Conservation (phyloP, 257 asterid species). For the Plantago major region DNA sequence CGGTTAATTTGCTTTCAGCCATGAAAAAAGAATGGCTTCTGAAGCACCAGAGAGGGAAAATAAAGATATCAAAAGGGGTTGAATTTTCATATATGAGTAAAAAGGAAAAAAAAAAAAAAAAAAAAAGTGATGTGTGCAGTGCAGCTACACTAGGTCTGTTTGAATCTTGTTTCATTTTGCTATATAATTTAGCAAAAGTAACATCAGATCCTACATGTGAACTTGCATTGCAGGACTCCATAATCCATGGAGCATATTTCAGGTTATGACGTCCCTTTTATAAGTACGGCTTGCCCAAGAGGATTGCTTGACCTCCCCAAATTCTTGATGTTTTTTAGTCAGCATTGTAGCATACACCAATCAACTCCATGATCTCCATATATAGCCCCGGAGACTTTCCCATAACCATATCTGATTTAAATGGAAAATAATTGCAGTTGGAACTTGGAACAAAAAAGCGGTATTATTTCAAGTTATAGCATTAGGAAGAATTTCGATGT, state of each 20-base stretch:
- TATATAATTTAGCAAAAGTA: no score
- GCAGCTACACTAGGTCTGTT: no score
- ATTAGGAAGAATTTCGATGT: not conserved
- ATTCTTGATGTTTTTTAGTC: no score
- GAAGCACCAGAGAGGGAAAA: no score
- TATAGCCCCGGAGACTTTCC: conserved; percentile 3
- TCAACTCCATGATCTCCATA: not conserved
- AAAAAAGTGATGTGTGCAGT: no score
- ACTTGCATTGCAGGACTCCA: not conserved
- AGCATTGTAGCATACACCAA: no score
- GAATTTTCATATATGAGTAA: no score
- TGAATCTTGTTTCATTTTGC: no score
- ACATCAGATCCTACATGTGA: not conserved
- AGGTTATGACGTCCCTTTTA: not conserved
- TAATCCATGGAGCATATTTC: not conserved
- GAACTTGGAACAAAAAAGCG: not conserved
- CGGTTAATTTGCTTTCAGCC: no score
- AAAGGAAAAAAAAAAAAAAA: no score
- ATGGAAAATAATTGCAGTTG: not conserved
- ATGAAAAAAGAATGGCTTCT: no score
- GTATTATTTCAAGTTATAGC: not conserved
- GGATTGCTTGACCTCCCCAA: not conserved
- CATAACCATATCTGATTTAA: not conserved
- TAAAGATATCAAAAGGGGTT: no score
- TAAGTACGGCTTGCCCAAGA: not conserved